Evolutionary conservation across 73 alveolate genomes (phyloP).

Genomic region (Paramecium tetraurelia): DNA sequence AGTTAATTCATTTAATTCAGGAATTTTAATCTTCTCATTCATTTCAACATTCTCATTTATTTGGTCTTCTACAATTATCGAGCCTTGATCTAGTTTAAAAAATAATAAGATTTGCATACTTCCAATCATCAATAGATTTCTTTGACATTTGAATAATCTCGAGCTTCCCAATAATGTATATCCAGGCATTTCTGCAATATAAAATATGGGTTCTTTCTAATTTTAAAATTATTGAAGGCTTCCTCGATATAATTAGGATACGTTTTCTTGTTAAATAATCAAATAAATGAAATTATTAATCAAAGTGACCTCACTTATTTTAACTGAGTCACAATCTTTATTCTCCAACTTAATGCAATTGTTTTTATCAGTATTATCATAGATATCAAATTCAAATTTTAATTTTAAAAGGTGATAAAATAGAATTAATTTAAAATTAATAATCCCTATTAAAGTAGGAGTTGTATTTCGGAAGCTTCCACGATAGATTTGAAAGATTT

Average conservation of each 20-base stretch:
- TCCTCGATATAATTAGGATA: background rate
- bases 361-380: background rate
- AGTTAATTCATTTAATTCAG: background rate
- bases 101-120: background rate
- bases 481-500: background rate
- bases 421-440: background rate
- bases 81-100: background rate
- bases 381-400: background rate
- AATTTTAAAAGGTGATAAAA: background rate
- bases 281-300: background rate
- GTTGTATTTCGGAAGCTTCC: background rate
- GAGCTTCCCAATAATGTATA: background rate
- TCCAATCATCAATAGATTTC: background rate
- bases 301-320: background rate
- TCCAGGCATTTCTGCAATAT: background rate
- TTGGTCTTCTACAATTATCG: background rate
- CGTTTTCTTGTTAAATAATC: background rate
- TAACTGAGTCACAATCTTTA: background rate
- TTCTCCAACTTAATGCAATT: background rate
- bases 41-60: background rate
- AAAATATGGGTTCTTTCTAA: background rate
- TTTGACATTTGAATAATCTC: background rate
- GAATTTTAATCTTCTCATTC: background rate
- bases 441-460: background rate
- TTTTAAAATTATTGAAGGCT: background rate